A percentile compares a stretch with the other conserved stretches of the same genome.
Evolutionary conservation across 2,329 filamentous ascomycete genomes (phyloP).

Genomic region (Colletotrichum liaoningense): DNA sequence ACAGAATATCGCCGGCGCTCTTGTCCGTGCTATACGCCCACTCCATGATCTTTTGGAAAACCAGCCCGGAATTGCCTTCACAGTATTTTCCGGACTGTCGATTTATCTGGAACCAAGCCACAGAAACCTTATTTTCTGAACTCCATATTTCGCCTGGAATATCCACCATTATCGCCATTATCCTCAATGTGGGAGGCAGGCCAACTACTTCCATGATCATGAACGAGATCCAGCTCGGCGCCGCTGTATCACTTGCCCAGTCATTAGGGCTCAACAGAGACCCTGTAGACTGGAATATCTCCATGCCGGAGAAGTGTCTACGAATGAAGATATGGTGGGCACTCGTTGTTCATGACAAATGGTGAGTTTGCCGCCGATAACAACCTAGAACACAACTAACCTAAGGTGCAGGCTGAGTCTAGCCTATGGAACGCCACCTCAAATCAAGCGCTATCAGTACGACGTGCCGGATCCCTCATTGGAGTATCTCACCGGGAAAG

Average conservation of each 20-base stretch:
- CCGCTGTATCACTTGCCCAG: conserved; percentile 63
- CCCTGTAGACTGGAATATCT: conserved; percentile 63
- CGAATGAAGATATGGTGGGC: conserved; percentile 69
- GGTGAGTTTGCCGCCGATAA: conserved; percentile 48
- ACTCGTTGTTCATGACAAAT: conserved; percentile 64
- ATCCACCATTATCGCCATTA: conserved; percentile 66
- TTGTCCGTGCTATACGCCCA: conserved; percentile 69
- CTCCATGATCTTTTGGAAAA: conserved; percentile 68
- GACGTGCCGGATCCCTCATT: conserved; percentile 59
- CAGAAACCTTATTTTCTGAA: conserved; percentile 69
- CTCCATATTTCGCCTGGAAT: conserved; percentile 68
- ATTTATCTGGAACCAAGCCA: conserved; percentile 72
- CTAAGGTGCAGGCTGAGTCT: conserved; percentile 56
- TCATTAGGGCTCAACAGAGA: conserved; percentile 66
- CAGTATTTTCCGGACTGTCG: conserved; percentile 67
- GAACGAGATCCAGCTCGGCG: conserved; percentile 63
- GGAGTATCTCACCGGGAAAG: conserved; percentile 43
- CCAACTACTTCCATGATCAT: conserved; percentile 71
- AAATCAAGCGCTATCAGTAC: conserved; percentile 56
- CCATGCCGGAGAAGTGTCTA: conserved; percentile 60
- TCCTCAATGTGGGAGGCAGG: conserved; percentile 70
- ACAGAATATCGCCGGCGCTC: conserved; percentile 65
- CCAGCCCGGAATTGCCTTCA: conserved; percentile 53
- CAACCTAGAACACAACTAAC: background rate
- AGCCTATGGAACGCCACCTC: conserved; percentile 64